These are phyloP conservation scores for Aspergillus fijiensis DNA, from an alignment of 2,329 filamentous ascomycete species.

Conservation along the genomic window DNA sequence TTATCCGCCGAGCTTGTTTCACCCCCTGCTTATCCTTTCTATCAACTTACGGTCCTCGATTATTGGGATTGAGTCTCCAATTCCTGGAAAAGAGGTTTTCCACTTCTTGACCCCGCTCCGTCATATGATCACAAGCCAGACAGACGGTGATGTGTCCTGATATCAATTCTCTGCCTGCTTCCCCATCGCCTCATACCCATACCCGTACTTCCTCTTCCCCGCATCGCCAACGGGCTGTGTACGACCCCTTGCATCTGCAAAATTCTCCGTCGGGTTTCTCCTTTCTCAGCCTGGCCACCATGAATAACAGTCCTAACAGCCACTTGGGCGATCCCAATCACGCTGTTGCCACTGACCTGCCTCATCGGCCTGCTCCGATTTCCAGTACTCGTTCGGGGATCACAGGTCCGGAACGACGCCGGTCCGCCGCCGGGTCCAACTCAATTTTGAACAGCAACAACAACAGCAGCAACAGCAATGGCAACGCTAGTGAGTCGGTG, in stretches of 20 bases:
- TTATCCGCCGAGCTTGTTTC: too few relatives aligned
- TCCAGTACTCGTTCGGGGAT: slow-evolving; percentile 33
- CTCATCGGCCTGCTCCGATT: slow-evolving; percentile 35
- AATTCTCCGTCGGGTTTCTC: slow-evolving; percentile 10
- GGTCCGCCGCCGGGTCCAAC: slow-evolving; percentile 43
- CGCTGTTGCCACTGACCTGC: slow-evolving; percentile 73
- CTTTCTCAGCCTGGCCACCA: slow-evolving; percentile 12
- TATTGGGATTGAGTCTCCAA: neutral
- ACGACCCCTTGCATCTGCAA: slow-evolving; percentile 61
- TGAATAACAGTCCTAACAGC: slow-evolving; percentile 10
- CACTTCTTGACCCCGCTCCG: neutral
- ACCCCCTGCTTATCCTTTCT: neutral
- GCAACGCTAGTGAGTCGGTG: slow-evolving; percentile 22
- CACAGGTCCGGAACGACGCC: slow-evolving; percentile 44
- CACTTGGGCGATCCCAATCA: slow-evolving; percentile 54
- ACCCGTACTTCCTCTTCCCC: slow-evolving; percentile 36
- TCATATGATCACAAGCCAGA: neutral
- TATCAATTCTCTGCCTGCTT: slow-evolving; percentile 68
- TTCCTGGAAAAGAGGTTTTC: neutral
- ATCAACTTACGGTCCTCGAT: neutral
- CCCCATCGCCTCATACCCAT: slow-evolving; percentile 39
- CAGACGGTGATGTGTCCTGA: slow-evolving; percentile 63
- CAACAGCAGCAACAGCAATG: slow-evolving; percentile 6
- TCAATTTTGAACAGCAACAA: slow-evolving; percentile 39
- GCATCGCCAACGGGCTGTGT: slow-evolving; percentile 42